Percentiles rank a stretch among this genome's conserved stretches.
Conservation (phyloP, 352 stramenopile species). For the Phytopythium boreale region DNA sequence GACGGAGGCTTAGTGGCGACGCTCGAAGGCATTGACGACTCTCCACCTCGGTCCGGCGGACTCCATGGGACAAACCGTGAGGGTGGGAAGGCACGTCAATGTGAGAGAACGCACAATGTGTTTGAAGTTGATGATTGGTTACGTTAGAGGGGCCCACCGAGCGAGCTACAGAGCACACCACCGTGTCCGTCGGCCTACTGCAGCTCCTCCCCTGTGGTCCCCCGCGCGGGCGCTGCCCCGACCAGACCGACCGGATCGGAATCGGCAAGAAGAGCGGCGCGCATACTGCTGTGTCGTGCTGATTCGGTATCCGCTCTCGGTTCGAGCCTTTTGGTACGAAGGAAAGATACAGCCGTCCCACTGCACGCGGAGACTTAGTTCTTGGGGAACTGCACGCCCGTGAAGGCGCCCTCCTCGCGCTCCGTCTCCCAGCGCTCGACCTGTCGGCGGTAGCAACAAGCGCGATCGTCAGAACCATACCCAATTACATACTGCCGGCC, state of each 20-base stretch:
- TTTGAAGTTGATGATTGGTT: slow-evolving; percentile 8
- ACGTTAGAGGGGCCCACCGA: slow-evolving; percentile 1
- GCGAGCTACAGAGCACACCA: not conserved
- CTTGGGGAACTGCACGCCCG: slow-evolving; percentile 79
- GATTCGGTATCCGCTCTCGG: not conserved
- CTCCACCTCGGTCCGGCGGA: not conserved
- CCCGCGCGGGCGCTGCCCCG: not conserved
- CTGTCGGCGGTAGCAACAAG: slow-evolving; percentile 17
- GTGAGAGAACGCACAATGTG: not conserved
- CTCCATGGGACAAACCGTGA: not conserved
- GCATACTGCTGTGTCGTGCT: not conserved
- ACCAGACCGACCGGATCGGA: not conserved
- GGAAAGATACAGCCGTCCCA: not conserved
- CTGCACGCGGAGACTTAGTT: slow-evolving; percentile 20
- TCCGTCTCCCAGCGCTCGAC: slow-evolving; percentile 80
- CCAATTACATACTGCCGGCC: not conserved
- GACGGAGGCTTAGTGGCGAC: not conserved
- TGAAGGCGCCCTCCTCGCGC: slow-evolving; percentile 81
- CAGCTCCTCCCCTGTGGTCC: not conserved
- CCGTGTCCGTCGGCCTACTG: not conserved
- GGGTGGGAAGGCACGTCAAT: not conserved
- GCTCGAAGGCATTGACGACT: not conserved
- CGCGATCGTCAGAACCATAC: not conserved
- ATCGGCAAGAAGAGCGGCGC: not conserved
- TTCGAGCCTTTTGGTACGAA: not conserved